These are phyloP conservation scores for Amanita molliuscula DNA, from an alignment of 768 basidiomycete species.

Conservation along the genomic window DNA sequence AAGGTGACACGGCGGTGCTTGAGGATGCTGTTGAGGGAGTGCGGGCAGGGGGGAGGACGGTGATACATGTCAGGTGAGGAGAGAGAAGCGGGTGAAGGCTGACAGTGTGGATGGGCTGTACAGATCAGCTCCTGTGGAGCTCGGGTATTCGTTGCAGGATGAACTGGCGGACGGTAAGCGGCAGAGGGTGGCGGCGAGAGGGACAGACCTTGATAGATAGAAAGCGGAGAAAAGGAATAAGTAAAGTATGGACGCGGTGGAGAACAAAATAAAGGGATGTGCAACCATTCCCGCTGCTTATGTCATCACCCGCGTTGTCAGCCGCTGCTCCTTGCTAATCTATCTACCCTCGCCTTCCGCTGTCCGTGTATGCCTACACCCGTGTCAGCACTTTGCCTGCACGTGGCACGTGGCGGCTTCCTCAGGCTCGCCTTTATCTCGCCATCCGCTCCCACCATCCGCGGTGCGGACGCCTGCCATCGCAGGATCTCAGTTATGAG, in stretches of 20 bases:
- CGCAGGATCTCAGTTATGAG: constrained; percentile 12
- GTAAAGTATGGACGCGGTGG: too few species aligned
- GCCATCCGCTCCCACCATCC: constrained; percentile 57
- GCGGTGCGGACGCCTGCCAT: constrained; percentile 17
- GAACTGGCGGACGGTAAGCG: background rate
- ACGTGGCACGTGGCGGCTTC: background rate
- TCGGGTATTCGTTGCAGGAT: background rate
- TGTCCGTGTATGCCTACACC: too few species aligned
- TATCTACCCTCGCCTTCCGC: too few species aligned
- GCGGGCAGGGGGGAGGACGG: constrained; percentile 46
- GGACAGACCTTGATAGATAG: constrained; percentile 2
- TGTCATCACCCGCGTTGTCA: too few species aligned
- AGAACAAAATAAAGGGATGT: background rate
- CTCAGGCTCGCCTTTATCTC: constrained; percentile 89
- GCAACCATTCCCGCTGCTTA: background rate
- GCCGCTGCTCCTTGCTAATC: too few species aligned
- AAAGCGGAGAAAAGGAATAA: constrained; percentile 4
- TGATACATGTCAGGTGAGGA: constrained; percentile 45
- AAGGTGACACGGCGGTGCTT: constrained; percentile 23
- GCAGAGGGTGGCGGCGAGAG: background rate
- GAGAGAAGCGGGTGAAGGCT: constrained; percentile 8
- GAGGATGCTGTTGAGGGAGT: constrained; percentile 36
- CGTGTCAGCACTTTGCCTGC: too few species aligned
- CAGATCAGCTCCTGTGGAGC: background rate
- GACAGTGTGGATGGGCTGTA: constrained; percentile 13